Evolutionary conservation across 192 early-diverging fungal genomes (phyloP).

Genomic region (Phlyctochytrium planicorne): DNA sequence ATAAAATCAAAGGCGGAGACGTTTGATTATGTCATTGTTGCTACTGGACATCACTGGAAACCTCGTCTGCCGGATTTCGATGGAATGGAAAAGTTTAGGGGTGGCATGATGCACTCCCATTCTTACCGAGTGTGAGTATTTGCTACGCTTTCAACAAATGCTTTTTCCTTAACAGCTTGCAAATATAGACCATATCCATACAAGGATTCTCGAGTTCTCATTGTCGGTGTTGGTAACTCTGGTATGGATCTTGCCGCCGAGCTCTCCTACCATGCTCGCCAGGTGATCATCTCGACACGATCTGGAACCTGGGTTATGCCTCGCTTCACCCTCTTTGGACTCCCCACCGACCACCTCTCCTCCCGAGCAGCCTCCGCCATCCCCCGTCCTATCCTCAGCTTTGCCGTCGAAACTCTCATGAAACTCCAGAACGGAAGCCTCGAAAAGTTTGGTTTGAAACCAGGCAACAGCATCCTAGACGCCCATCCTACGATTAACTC

Average conservation of each 20-base stretch:
- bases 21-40: conserved; percentile 65
- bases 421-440: conserved; percentile 32
- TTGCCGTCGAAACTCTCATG: conserved; percentile 34
- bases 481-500: conserved; percentile 51
- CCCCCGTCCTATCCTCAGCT: conserved; percentile 37
- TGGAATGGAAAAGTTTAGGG: conserved; percentile 51
- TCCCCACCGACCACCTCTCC: conserved; percentile 47
- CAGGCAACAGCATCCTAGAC: conserved; percentile 31
- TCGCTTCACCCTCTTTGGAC: conserved; percentile 37
- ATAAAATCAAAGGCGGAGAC: conserved; percentile 40
- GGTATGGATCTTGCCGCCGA: conserved; percentile 59
- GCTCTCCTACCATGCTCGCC: conserved; percentile 49
- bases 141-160: neutral
- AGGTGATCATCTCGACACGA: conserved; percentile 48
- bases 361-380: conserved; percentile 39
- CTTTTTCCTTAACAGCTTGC: too few relatives aligned
- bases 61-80: conserved; percentile 52
- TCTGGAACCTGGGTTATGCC: conserved; percentile 50
- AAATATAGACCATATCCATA: conserved; percentile 44
- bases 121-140: conserved; percentile 50
- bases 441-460: conserved; percentile 40
- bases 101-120: conserved; percentile 56
- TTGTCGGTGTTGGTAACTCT: conserved; percentile 62
- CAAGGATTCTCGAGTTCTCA: conserved; percentile 51
- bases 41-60: conserved; percentile 58